Base-by-base conservation (phyloP, 2,329 filamentous ascomycete genomes). In the Pleoardoris graminearum region DNA sequence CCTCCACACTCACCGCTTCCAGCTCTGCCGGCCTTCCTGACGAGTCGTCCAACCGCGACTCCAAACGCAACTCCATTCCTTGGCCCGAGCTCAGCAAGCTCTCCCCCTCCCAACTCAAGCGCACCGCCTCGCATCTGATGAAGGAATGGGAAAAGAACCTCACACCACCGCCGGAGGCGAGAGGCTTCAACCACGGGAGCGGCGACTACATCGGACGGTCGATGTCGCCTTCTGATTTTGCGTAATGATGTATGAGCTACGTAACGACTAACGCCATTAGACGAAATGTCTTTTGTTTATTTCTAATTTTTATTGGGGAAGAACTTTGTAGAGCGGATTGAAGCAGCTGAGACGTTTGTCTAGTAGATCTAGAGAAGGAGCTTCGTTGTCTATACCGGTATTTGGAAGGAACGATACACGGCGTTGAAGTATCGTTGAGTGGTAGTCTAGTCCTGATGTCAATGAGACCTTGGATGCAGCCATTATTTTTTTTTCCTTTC, bases 111-210 rank as follows among this genome's bases (percentile, higher is more conserved):
- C 91, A 90, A 63, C 77, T 97, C 61, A 90, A 91, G 69, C 83
- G 85, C 32, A 93, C 90, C 0, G 90, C 92, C n/a, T 89, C 86
- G 30, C 89, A 88, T 57, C 80, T 96, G 51, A 91, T 97, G 85
- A 88, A 86, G 59, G 91, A 96, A 69, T 96, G 91, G 90, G 93
- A 97, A 76, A 90, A 85, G 72, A 89, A 84, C 60, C 77, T 92
- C 12, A 85, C 82, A 2, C 79, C 84, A 7, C 67, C 71, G 7
- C 65, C 71, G 2, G 69, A 73, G 59, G 67, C 70, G 16, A 55
- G 69, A 38, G 61, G 62, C 22, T 47, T 62, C 7, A 66, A 58
- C 48, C 68, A 70, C 48, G 60, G 65, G 16, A 68, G 66, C 45
- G 70, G 69, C 32, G 70, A 73, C 50, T 73, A 72, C 58, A 62